These are phyloP conservation scores for Lasiosphaeria ovina DNA, from an alignment of 495 filamentous ascomycete genomes.

Conservation along the genomic window DNA sequence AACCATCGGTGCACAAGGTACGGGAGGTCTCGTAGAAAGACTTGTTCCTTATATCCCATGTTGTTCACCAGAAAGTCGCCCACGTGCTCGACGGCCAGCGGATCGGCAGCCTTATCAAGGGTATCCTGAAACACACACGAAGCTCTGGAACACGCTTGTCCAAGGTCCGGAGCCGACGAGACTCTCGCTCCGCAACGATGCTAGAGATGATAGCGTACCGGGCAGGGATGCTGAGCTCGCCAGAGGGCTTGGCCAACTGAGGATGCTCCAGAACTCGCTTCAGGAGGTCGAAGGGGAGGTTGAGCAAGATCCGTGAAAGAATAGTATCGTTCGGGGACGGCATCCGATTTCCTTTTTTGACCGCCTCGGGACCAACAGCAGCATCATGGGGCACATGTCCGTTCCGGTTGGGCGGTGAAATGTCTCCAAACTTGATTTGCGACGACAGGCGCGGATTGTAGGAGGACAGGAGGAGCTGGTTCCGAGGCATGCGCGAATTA, in stretches of 20 bases:
- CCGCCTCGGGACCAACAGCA: neutral
- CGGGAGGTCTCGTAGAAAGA: conserved; percentile 28
- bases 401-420: conserved; percentile 44
- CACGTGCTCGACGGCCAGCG: conserved; percentile 18
- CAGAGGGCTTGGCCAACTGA: conserved; percentile 41
- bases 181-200: conserved; percentile 62
- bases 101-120: conserved; percentile 16
- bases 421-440: conserved; percentile 65
- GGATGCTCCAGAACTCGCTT: conserved; percentile 55
- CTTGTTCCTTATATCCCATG: conserved; percentile 47
- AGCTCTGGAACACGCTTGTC: conserved; percentile 31
- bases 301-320: conserved; percentile 62
- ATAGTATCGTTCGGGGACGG: conserved; percentile 27
- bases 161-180: conserved; percentile 37
- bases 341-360: conserved; percentile 3
- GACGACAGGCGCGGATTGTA: conserved; percentile 56
- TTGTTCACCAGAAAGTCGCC: conserved; percentile 29
- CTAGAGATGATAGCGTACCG: conserved; percentile 46
- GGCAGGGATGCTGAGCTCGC: conserved; percentile 42
- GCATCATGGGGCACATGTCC: conserved; percentile 10
- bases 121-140: conserved; percentile 18
- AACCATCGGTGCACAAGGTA: conserved; percentile 30
- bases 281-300: conserved; percentile 60
- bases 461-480: conserved; percentile 24
- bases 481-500: conserved; percentile 25